Base-by-base conservation (phyloP, 1,284 basidiomycete genomes). In the Microstroma glucosiphilum region DNA sequence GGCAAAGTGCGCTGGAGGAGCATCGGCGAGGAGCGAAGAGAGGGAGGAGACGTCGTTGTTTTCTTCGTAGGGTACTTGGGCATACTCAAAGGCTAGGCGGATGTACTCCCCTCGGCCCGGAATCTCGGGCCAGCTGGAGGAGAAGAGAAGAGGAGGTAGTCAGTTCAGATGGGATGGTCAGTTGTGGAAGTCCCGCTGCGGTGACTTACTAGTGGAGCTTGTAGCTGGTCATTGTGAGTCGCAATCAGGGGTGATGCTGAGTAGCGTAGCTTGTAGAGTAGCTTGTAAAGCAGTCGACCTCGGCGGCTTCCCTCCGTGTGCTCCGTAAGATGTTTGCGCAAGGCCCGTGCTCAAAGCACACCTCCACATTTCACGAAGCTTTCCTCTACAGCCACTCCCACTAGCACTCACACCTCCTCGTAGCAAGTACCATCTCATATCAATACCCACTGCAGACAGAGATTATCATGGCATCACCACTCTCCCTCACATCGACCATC, bases 21-120 rank as follows among this genome's bases (percentile, higher is more conserved):
- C 64, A 11, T 49, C 48, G 1, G 9, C 40, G 6, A 60, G 46
- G 21, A 66, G 59, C n/a, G 60, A 40, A 26, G 59, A 58, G 15
- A 76, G 55, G 25, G 51, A 49, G 0, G 54, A 43, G 6, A 69
- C 59, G n/a, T 70, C 63, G 61, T 61, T 64, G 37, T 65, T 55
- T 57, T 83, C 82, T n/a, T 69, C 73, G 72, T 82, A 84, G 11
- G 75, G 68, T 17, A 78, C 71, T 1, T 80, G 79, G 17, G 81
- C 78, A 57, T 80, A 78, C 67, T 83, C 82, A 68, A 84, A 80
- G 23, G 80, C 81, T 56, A 84, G 81, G 4, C 83, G 82, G 56
- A 83, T 74, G 66, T 80, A 82, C 62, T 84, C 83, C 49, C 82
- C 83, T 42, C 83, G 80, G 0, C 83, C 83, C 1, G 83, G 83